Evolutionary conservation across 2,329 filamentous ascomycete genomes (phyloP), one percentile per base, ranked within the genome.

Genomic region (Chaetomium olivaceum): DNA sequence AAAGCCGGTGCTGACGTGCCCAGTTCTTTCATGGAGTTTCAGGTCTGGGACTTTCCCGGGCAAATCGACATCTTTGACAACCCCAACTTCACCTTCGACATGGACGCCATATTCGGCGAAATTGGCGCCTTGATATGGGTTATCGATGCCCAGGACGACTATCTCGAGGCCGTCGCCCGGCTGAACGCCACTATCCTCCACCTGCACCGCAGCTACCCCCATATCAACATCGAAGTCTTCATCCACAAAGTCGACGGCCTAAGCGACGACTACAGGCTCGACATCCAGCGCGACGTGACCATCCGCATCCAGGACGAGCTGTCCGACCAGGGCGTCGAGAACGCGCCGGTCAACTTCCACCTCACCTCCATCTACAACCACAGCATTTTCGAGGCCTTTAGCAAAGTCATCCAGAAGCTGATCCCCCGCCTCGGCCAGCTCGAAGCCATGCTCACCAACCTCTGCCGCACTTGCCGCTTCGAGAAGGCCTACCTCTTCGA

Each of bases 221-320:
- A 92, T 75, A 95, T 98, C 79, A 97, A 97, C 77, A 91, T 99
- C 70, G 94, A 98, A 76, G 94, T 99, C 59, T 98, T 99, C 78
- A 96, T 99, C 73, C 95, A 99, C 84, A 99, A 99, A 78, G 94
- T 97, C 39, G 95, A 99, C 76, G 94, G 93, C n/a, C 84, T 99
- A 19, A 95, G 92, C 31, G 95, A 98, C 71, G 95, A 99, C 77
- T 98, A 95, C 82, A 93, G 95, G 75, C 88, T 93, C 65, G 95
- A 99, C 74, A 96, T 96, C 21, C 95, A 96, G 80, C 90, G 95
- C 66, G 95, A 99, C 78, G 96, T 99, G 69, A 93, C 93, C 61
- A 96, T 98, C 76, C 89, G 93, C 48, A 97, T 98, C 68, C 93
- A 96, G 73, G 95, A 99, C 76, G 95, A 99, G 77, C 87, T 99